These are phyloP conservation scores for Cladorrhinum sp. DNA, from an alignment of 2,329 filamentous ascomycete species.

Conservation along the genomic window DNA sequence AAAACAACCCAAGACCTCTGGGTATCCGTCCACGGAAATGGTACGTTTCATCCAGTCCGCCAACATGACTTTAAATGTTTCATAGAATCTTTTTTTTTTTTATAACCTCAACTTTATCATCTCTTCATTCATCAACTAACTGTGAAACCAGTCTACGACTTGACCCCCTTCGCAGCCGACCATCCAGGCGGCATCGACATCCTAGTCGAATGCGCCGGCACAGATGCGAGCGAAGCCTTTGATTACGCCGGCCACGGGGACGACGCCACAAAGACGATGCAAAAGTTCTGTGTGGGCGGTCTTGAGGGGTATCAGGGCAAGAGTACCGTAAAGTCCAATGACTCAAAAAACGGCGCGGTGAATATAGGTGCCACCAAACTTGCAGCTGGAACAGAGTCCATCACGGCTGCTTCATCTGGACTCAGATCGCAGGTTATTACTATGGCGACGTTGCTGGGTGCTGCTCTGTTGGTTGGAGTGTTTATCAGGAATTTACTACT, in stretches of 20 bases:
- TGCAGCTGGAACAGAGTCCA: neutral
- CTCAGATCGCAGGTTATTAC: neutral
- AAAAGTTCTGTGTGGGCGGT: neutral
- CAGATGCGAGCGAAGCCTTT: neutral
- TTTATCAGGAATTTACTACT: neutral
- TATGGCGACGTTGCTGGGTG: neutral
- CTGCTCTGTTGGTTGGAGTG: neutral
- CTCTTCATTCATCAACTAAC: neutral
- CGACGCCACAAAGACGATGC: neutral
- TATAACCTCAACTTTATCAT: no score
- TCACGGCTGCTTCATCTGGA: neutral
- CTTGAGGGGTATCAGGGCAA: neutral
- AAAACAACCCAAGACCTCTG: conserved; percentile 4
- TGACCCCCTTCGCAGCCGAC: conserved; percentile 1
- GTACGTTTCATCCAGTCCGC: neutral
- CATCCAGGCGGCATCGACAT: conserved; percentile 2
- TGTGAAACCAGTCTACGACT: neutral
- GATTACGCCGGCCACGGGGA: neutral
- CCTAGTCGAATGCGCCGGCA: neutral
- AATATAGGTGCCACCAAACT: no score
- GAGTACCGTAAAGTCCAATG: neutral
- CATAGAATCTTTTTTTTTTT: no score
- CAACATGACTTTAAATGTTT: no score
- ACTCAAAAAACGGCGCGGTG: no score
- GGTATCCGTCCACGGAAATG: neutral